Base-by-base conservation (phyloP, 2,329 filamentous ascomycete genomes). In the Teratosphaeria gauchensis region DNA sequence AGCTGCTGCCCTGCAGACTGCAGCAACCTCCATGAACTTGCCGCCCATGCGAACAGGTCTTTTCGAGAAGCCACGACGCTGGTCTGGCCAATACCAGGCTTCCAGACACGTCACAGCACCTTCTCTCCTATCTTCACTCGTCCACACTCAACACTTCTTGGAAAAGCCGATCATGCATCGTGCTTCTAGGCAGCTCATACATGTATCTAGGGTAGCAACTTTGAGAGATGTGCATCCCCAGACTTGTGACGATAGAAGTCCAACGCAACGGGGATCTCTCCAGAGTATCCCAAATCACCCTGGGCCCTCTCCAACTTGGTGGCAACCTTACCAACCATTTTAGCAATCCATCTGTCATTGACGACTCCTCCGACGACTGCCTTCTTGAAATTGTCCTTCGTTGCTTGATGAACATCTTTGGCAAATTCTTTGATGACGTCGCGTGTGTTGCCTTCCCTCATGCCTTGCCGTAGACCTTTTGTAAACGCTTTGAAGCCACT, bases 321-420 rank as follows among this genome's bases (percentile, higher is more conserved):
- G 58, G 77, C 78, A 3, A 79, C 69, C 61, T 78, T 81, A 4
- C 80, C 79, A 0, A 82, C 78, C 62, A 82, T 64, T 65, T 76
- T 78, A 38, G 79, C 79, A 63, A 82, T 81, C 79, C 79, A 82
- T 21, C 77, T 71, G 64, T 82, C 80, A 63, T 82, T 82, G 4
- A 78, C 76, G 38, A 80, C 72, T 1, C 74, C 76, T 38, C 68
- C 75, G 0, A 78, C 74, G 1, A 75, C 71, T 0, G 72, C 75
- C 63, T 77, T 79, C 67, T 77, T 79, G 68, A 79, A 74, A 0
- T 76, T 76, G 33, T 76, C 75, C 56, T 75, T 76, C 19, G 76
- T 73, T 42, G 61, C 68, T 8, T 69, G 65, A 53, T 68, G 60
- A 3, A 70, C 30, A 19, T 69, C 64, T 55, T 69, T 68, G 6